Conservation (phyloP, 257 asterid genomes). For the Capsicum pubescens region DNA sequence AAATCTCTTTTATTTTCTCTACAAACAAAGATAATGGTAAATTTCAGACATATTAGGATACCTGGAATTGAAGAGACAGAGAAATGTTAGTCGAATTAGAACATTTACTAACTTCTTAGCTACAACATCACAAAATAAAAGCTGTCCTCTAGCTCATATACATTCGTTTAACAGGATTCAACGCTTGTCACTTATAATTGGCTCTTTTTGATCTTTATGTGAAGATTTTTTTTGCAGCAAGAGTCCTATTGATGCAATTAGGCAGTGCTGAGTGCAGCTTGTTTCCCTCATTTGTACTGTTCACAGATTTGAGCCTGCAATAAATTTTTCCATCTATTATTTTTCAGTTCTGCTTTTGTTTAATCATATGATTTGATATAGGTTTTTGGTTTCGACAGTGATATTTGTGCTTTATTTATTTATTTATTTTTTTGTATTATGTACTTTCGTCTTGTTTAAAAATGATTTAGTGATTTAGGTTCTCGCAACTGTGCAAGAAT, state of each 20-base stretch:
- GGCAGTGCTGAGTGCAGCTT: conserved; percentile 4
- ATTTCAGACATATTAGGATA: neutral
- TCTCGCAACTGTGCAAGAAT: conserved; percentile 87
- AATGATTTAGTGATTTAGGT: conserved; percentile 66
- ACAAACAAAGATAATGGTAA: neutral
- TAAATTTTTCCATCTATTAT: neutral
- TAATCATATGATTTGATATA: neutral
- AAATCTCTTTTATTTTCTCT: neutral
- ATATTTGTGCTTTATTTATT: conserved; percentile 13
- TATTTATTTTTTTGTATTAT: conserved; percentile 31
- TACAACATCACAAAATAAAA: neutral
- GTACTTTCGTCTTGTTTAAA: conserved; percentile 25
- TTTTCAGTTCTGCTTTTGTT: neutral
- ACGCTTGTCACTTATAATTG: neutral
- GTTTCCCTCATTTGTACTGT: neutral
- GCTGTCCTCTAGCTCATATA: neutral
- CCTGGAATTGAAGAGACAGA: neutral
- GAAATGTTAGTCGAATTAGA: neutral
- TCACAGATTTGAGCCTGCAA: neutral
- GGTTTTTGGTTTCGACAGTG: neutral
- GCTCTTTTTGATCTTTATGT: neutral
- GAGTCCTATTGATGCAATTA: neutral
- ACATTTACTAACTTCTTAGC: neutral
- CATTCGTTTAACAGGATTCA: neutral
- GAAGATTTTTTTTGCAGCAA: neutral